Base-by-base conservation (phyloP, 2,329 filamentous ascomycete species). In the Dendryphion nanum region DNA sequence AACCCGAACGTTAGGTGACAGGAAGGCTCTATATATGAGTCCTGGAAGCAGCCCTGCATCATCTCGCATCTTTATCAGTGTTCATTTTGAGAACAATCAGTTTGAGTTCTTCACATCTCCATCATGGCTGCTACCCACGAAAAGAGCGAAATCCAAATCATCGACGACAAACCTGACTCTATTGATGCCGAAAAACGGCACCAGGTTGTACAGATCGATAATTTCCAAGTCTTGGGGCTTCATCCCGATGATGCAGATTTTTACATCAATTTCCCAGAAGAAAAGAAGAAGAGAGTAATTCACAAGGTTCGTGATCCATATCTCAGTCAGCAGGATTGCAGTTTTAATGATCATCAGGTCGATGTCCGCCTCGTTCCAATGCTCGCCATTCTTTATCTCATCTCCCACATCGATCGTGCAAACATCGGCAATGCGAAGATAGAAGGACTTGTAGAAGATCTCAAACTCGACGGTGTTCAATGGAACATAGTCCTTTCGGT, bases 351-450 rank as follows among this genome's bases (percentile, higher is more conserved):
- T 30, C 5, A 35, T 3, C n/a, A 51, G 45, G 44, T 59, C 3
- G 55, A 58, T 17, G 34, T 57, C 3, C 50, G 55, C 15, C 37
- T 58, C 2, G 48, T 58, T 51, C 70, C 71, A 2, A 68, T 64
- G 37, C 44, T 70, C 8, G 67, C 63, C 40, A 47, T 60, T 5
- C 68, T 73, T 56, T 73, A 72, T 31, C 66, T 63, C 5, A 58
- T 65, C 33, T 63, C 61, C n/a, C 61, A 64, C 35, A 72, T 82
- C 24, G 79, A 83, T 51, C 16, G 31, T 19, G 31, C 31, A 7
- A 33, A 83, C 60, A 82, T 85, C 42, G 79, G 79, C 4, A 75
- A 80, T 5, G 82, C 82, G 0, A 74, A 76, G n/a, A 71, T 85
- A 34, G 77, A 79, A 56, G 81, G 81, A 10, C 68, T 86, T 19